These are phyloP conservation scores for Diaporthe velutina DNA, from an alignment of 2,329 filamentous ascomycete genomes.

Conservation along the genomic window DNA sequence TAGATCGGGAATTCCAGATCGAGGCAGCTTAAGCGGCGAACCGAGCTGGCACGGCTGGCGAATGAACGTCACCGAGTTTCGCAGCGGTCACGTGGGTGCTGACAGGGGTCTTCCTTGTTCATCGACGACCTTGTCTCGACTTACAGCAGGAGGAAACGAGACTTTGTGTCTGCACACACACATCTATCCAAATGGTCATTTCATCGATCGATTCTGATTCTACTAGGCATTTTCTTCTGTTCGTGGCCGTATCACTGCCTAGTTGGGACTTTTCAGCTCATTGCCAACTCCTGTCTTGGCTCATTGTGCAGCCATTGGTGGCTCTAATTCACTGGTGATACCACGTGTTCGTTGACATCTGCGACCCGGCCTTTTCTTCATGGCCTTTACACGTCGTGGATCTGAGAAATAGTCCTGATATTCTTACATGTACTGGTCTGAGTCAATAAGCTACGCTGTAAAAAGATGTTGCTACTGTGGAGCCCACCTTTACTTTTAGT, in stretches of 20 bases:
- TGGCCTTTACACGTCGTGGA: neutral
- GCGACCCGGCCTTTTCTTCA: neutral
- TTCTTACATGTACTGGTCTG: neutral
- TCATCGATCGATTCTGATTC: neutral
- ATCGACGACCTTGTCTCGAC: neutral
- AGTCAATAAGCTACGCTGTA: neutral
- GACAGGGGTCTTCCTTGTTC: conserved; percentile 20
- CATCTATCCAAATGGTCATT: neutral
- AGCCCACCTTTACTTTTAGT: too few species aligned
- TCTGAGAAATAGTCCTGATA: neutral
- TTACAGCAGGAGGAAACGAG: neutral
- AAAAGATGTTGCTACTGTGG: neutral
- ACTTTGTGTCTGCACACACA: neutral
- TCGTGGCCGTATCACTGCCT: neutral
- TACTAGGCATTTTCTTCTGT: neutral
- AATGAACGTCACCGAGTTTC: conserved; percentile 35
- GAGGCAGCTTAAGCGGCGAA: conserved; percentile 9
- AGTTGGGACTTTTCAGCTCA: neutral
- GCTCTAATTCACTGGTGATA: neutral
- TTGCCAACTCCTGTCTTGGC: neutral
- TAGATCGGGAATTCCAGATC: conserved; percentile 9
- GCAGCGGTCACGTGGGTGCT: conserved; percentile 16
- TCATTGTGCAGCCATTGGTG: neutral
- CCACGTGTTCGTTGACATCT: neutral
- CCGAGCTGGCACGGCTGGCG: conserved; percentile 23